These are phyloP conservation scores for Thymus quinquecostatus DNA, from an alignment of 257 asterid species.

Conservation along the genomic window DNA sequence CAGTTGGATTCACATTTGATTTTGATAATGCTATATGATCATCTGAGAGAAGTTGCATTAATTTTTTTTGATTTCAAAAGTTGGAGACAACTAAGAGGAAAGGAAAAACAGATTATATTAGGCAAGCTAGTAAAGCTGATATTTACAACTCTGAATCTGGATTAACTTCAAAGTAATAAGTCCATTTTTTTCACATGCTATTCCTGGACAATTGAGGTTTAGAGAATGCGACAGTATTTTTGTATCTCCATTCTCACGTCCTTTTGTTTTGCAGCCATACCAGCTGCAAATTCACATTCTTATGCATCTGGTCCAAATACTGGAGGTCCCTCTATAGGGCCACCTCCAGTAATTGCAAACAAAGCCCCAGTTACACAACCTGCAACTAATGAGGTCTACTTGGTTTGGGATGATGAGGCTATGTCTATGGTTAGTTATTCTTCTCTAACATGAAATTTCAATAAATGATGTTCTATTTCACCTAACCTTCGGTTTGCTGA, in stretches of 20 bases:
- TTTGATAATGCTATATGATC: background rate
- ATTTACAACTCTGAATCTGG: background rate
- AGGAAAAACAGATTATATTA: background rate
- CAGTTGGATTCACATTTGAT: background rate
- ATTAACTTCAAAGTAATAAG: background rate
- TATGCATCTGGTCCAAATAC: constrained; percentile 98
- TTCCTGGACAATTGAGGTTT: constrained; percentile 1
- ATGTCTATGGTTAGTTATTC: constrained; percentile 87
- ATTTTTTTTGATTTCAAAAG: background rate
- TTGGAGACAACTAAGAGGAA: background rate
- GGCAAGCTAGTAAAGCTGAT: background rate
- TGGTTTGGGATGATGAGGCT: constrained; percentile 99
- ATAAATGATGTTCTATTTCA: constrained; percentile 8
- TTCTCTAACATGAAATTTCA: constrained; percentile 18
- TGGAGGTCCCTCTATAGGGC: constrained; percentile 93
- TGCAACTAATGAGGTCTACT: constrained; percentile 86
- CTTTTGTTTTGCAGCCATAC: constrained; percentile 35
- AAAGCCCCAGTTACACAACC: constrained; percentile 85
- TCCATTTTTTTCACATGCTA: constrained; percentile 1
- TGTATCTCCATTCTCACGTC: constrained; percentile 16
- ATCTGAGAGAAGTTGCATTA: background rate
- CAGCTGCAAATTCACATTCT: constrained; percentile 73
- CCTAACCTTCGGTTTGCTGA: constrained; percentile 2
- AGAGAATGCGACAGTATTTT: background rate
- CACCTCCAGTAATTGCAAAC: constrained; percentile 94